A percentile compares a stretch with the other conserved stretches of the same genome.
Conservation (phyloP, 345 rosid genomes). For the Lagerstroemia speciosa region DNA sequence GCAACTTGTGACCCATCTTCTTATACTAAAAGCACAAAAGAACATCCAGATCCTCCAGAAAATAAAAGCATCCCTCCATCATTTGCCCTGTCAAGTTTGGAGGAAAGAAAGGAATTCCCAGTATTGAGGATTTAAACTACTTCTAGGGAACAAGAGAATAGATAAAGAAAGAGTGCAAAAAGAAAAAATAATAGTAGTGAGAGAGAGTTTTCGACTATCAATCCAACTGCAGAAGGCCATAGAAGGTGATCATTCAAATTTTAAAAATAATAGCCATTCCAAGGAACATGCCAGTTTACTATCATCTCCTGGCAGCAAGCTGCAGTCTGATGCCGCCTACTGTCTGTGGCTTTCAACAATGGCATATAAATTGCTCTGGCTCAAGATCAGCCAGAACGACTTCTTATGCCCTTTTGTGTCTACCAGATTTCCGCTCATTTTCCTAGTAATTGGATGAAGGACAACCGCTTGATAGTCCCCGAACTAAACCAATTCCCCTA, state of each 20-base stretch:
- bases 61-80: neutral
- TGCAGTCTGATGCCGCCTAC: neutral
- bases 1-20: conserved; percentile 39
- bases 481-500: neutral
- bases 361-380: neutral
- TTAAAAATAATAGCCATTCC: neutral
- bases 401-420: neutral
- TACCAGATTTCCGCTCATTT: neutral
- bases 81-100: neutral
- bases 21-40: neutral
- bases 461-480: neutral
- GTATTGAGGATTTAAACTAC: conserved; percentile 5
- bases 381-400: neutral
- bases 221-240: neutral
- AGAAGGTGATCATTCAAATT: neutral
- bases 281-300: neutral
- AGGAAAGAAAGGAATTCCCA: neutral
- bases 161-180: neutral
- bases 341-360: neutral
- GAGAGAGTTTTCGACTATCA: neutral
- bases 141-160: neutral
- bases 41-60: conserved; percentile 5
- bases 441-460: neutral
- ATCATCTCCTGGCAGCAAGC: neutral
- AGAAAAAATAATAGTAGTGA: neutral